A percentile compares a stretch with the other conserved stretches of the same genome.
Evolutionary conservation across 2,329 filamentous ascomycete species (phyloP).

Genomic region (Botrytis paeoniae): DNA sequence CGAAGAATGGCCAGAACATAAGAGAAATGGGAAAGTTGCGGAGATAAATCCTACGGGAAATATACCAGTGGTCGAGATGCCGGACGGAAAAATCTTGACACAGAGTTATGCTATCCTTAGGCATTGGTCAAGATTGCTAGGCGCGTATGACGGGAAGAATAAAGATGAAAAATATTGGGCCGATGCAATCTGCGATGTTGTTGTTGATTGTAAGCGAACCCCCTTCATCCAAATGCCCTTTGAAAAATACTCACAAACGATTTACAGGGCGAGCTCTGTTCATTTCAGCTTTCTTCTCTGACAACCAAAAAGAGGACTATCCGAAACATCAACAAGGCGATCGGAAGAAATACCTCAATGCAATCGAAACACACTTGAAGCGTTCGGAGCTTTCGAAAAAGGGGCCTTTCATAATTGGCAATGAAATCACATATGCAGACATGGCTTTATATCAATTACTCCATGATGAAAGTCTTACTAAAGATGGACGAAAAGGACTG

Average conservation of each 20-base stretch:
- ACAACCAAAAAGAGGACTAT: not conserved
- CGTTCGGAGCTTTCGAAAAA: slow-evolving; percentile 34
- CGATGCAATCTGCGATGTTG: slow-evolving; percentile 38
- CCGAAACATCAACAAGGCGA: slow-evolving; percentile 1
- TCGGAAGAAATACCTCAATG: slow-evolving; percentile 17
- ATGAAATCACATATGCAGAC: slow-evolving; percentile 36
- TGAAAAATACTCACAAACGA: not conserved
- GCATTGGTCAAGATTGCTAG: slow-evolving; percentile 34
- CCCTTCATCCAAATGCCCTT: not conserved
- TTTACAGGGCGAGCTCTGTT: slow-evolving; percentile 4
- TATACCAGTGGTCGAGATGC: slow-evolving; percentile 34
- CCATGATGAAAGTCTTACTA: slow-evolving; percentile 36
- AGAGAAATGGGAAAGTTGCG: slow-evolving; percentile 28
- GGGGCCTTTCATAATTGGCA: slow-evolving; percentile 35
- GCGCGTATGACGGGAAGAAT: slow-evolving; percentile 35
- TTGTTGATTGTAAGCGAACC: slow-evolving; percentile 18
- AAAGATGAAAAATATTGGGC: slow-evolving; percentile 38
- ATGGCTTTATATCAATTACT: slow-evolving; percentile 34
- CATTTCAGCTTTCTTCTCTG: not conserved
- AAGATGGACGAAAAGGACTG: slow-evolving; percentile 31
- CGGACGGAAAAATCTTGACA: slow-evolving; percentile 36
- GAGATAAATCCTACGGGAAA: slow-evolving; percentile 33
- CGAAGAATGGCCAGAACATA: slow-evolving; percentile 35
- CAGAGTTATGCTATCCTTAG: slow-evolving; percentile 38
- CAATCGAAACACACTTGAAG: slow-evolving; percentile 40